Base-by-base conservation (phyloP, 148 eudicot genomes). In the Tetragonia tetragonoides region DNA sequence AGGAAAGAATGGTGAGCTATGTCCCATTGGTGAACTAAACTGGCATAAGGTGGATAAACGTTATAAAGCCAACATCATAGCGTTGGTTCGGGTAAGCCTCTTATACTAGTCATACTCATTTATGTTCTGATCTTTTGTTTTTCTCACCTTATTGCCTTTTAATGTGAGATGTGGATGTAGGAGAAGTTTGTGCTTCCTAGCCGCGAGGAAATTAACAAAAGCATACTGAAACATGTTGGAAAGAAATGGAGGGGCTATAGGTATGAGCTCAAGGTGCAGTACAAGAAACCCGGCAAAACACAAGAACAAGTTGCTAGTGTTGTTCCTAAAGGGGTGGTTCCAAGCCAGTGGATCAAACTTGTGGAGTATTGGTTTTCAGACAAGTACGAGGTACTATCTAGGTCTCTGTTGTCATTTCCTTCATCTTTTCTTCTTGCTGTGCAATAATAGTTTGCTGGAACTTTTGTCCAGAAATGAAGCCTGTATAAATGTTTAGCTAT, bases 341-440 rank as follows among this genome's bases (percentile, higher is more conserved):
- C 61, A 69, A 82, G 61, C 76, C 85, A 82, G 85, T 82, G 85
- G 85, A 44, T 53, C 37, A 78, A 78, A 74, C 85, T 82, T 53
- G 85, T 82, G 66, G 82, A 70, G 3, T 78, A 82, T 62, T 82
- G 85, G 85, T 82, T 82, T 82, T 82, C 82, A 41, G 85, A 82
- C 51, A 78, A 70, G 67, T 24, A 76, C 17, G 60, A 82, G 85
- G 85, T 82, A 78, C 59, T 1, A 24, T 7, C 21, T 62, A 11
- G 34, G 39, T 11, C 34, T 53, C 63, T 46, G 15, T 69, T 56
- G 68, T 34, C 72, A 66, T 69, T 38, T 20, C 21, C 46, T 38
- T 2, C 54, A 51, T 1, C 34, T 72, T 56, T 77, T 56, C 44
- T n/a, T 72, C 64, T 6, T 57, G 51, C 69, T 62, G 16, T 23